These are phyloP conservation scores for Amaranthus tricolor DNA, from an alignment of 179 eudicot genomes.

Conservation along the genomic window DNA sequence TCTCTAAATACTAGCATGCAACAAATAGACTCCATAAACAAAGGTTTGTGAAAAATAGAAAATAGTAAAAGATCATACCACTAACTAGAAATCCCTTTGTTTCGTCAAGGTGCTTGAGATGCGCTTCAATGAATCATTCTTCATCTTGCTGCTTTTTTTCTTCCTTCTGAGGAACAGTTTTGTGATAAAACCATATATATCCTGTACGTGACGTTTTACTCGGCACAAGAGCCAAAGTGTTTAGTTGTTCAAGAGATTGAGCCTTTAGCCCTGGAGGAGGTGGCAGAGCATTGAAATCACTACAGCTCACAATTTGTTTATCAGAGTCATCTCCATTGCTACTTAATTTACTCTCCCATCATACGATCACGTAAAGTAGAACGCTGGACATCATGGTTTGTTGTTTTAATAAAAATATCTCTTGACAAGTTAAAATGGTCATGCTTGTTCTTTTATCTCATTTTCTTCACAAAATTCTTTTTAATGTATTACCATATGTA, in stretches of 20 bases:
- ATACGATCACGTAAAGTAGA: conserved; percentile 66
- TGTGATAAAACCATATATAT: conserved; percentile 53
- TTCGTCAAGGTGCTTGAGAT: conserved; percentile 27
- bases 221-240: conserved; percentile 52
- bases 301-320: conserved; percentile 11
- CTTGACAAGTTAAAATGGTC: no score
- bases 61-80: conserved; percentile 5
- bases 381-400: no score
- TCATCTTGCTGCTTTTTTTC: conserved; percentile 43
- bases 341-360: conserved; percentile 37
- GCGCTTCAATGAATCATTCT: conserved; percentile 33
- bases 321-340: conserved; percentile 23
- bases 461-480: conserved; percentile 25
- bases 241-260: conserved; percentile 24
- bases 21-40: neutral
- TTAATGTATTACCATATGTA: no score
- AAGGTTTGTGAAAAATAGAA: neutral
- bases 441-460: no score
- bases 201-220: conserved; percentile 52
- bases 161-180: conserved; percentile 66
- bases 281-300: conserved; percentile 15
- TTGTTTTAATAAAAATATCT: no score
- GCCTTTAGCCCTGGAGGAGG: conserved; percentile 19
- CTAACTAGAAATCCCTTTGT: conserved; percentile 28
- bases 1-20: no score